Percentiles rank a stretch among this genome's conserved stretches.
Evolutionary conservation across 768 basidiomycete genomes (phyloP).

Genomic region (Serpula lacrymans): DNA sequence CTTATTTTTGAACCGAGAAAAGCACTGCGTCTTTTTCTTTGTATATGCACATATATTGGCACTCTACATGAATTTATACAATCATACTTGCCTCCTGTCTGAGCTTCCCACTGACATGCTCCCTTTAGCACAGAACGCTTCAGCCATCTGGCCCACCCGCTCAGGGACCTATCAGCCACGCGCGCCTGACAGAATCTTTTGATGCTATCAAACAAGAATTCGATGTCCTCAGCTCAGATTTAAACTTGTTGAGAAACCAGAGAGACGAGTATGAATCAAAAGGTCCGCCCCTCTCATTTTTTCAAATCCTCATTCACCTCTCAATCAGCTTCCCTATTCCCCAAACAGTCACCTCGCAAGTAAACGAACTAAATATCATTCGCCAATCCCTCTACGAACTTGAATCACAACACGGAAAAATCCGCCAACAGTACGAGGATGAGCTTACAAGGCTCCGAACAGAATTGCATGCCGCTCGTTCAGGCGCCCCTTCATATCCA

Average conservation of each 20-base stretch:
- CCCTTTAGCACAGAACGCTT: conserved; percentile 46
- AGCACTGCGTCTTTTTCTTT: no score
- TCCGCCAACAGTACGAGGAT: conserved; percentile 83
- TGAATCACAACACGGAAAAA: conserved; percentile 83
- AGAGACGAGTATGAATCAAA: conserved; percentile 89
- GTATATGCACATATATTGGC: no score
- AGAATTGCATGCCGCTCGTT: conserved; percentile 57
- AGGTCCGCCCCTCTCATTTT: conserved; percentile 46
- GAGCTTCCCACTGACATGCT: conserved; percentile 19
- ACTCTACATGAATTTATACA: no score
- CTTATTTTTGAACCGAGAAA: background rate
- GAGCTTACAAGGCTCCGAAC: conserved; percentile 71
- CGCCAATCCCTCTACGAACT: conserved; percentile 89
- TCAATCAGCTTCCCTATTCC: conserved; percentile 4
- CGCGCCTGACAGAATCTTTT: conserved; percentile 70
- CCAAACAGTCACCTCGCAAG: conserved; percentile 66
- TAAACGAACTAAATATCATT: conserved; percentile 88
- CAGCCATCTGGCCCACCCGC: conserved; percentile 49
- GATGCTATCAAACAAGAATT: conserved; percentile 84
- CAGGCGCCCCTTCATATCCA: conserved; percentile 32
- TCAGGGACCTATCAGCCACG: conserved; percentile 35
- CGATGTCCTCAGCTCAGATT: conserved; percentile 67
- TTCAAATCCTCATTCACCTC: conserved; percentile 7
- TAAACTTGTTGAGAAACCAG: conserved; percentile 65
- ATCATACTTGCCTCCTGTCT: no score